Conservation (phyloP, 768 basidiomycete genomes). For the Pisolithus microcarpus region DNA sequence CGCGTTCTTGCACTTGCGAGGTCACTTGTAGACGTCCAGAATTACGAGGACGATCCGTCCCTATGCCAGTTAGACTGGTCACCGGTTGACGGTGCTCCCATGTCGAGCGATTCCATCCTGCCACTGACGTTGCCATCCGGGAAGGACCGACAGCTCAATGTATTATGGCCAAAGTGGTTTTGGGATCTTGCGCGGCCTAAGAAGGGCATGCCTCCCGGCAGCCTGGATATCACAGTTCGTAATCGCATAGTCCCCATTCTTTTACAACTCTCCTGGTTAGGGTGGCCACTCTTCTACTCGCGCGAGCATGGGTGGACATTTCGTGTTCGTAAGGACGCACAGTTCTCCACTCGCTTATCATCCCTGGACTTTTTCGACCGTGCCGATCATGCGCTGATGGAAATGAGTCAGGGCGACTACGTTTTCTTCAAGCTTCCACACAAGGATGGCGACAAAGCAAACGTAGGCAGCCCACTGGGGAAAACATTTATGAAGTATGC, state of each 20-base stretch:
- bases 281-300: conserved; percentile 78
- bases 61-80: conserved; percentile 63
- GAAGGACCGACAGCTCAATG: conserved; percentile 32
- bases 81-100: conserved; percentile 9
- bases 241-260: conserved; percentile 80
- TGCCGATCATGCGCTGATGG: conserved; percentile 52
- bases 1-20: conserved; percentile 38
- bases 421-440: conserved; percentile 91
- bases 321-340: conserved; percentile 51
- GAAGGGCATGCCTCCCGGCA: conserved; percentile 58
- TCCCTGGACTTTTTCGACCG: conserved; percentile 55
- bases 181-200: conserved; percentile 80
- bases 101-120: neutral
- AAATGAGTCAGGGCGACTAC: conserved; percentile 36
- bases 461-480: conserved; percentile 88
- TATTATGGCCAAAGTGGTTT: conserved; percentile 95
- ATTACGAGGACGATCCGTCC: conserved; percentile 42
- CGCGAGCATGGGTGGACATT: conserved; percentile 89
- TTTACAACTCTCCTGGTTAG: conserved; percentile 81
- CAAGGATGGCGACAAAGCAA: conserved; percentile 89
- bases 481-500: conserved; percentile 88
- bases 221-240: conserved; percentile 79
- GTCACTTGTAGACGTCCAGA: conserved; percentile 19
- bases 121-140: conserved; percentile 15
- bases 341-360: conserved; percentile 39